A percentile compares a stretch with the other conserved stretches of the same genome.
Conservation (phyloP, 2,329 filamentous ascomycete genomes). For the Xylogone sp. region DNA sequence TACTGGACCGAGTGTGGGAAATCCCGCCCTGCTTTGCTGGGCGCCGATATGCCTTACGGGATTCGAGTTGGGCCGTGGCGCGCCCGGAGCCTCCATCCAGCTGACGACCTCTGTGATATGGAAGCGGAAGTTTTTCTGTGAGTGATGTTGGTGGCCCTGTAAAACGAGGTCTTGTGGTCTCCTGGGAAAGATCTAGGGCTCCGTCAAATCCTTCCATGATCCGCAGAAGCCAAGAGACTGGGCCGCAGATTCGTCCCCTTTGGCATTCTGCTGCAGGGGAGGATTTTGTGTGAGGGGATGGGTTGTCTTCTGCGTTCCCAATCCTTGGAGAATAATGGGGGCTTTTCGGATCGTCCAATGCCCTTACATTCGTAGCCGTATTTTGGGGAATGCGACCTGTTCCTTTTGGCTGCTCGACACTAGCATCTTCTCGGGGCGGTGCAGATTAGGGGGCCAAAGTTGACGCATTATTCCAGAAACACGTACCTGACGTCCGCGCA, state of each 20-base stretch:
- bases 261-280: conserved; percentile 1
- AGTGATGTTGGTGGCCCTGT: conserved; percentile 24
- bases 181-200: conserved; percentile 2
- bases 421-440: background rate
- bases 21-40: background rate
- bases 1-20: background rate
- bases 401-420: background rate
- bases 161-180: conserved; percentile 13
- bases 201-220: conserved; percentile 8
- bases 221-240: background rate
- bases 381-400: background rate
- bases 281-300: background rate
- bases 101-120: conserved; percentile 22
- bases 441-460: background rate
- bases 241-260: conserved; percentile 5
- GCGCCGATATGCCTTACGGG: background rate
- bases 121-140: conserved; percentile 18
- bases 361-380: background rate
- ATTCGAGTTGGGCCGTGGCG: conserved; percentile 2
- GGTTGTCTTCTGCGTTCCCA: background rate
- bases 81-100: conserved; percentile 5
- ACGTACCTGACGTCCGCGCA: background rate
- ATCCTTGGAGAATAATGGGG: background rate
- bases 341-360: background rate
- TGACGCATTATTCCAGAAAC: background rate